Percentiles rank a stretch among this genome's conserved stretches.
These are phyloP conservation scores for Boletus bicolor DNA, from an alignment of 768 basidiomycete species.

Conservation along the genomic window DNA sequence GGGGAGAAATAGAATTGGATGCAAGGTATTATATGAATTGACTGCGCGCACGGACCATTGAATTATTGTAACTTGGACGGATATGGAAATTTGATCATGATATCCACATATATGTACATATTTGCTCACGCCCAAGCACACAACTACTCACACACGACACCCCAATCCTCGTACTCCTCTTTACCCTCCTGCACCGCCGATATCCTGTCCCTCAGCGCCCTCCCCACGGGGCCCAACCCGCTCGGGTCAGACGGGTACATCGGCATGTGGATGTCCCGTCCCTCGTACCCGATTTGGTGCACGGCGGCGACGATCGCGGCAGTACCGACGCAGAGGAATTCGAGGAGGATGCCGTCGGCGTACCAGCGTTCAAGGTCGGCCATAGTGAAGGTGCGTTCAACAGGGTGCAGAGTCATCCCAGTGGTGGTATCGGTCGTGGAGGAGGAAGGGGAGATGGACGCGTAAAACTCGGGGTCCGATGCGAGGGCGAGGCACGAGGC, in stretches of 20 bases:
- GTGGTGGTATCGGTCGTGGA: not conserved
- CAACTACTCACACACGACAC: conserved; percentile 35
- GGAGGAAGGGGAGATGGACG: not conserved
- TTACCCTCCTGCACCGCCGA: conserved; percentile 74
- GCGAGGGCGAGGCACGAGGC: conserved; percentile 77
- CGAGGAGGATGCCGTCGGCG: conserved; percentile 62
- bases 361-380: conserved; percentile 53
- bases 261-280: conserved; percentile 60
- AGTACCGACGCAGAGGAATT: conserved; percentile 84
- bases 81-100: not conserved
- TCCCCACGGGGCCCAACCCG: conserved; percentile 56
- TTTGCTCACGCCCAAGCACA: too few species aligned
- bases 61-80: not conserved
- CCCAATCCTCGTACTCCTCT: conserved; percentile 62
- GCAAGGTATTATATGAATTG: not conserved
- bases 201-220: conserved; percentile 68
- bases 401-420: conserved; percentile 37
- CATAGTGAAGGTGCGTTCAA: conserved; percentile 63
- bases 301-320: conserved; percentile 76
- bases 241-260: conserved; percentile 38
- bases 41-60: not conserved
- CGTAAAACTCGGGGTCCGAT: conserved; percentile 52
- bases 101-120: too few species aligned
- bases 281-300: conserved; percentile 70
- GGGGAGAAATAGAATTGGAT: conserved; percentile 23